phyloP scores from a whole-genome alignment of 2,329 filamentous ascomycete genomes.

The Colletotrichum tropicicola region DNA sequence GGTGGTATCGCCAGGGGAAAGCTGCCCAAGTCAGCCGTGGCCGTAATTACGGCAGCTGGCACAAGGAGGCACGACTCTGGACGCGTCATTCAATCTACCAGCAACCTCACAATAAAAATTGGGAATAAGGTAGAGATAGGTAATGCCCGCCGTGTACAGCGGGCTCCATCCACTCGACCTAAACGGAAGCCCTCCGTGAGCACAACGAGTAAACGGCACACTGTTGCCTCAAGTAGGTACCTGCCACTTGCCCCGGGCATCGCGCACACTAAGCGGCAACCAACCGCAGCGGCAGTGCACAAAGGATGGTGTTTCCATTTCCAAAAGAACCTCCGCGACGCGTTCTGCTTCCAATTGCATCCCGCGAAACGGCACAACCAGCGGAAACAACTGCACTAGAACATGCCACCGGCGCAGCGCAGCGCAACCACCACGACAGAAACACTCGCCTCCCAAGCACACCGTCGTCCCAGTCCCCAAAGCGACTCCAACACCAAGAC shows the following conservation, averaged over 20 bases:
- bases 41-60: neutral
- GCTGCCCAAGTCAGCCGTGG: too few relatives aligned
- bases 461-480: neutral
- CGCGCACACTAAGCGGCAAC: neutral
- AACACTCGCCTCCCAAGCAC: neutral
- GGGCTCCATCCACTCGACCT: neutral
- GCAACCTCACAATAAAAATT: neutral
- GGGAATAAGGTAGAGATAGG: neutral
- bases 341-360: neutral
- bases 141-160: neutral
- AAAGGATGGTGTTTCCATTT: neutral
- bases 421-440: neutral
- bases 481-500: slow-evolving; percentile 11
- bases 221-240: neutral
- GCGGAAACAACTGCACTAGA: neutral
- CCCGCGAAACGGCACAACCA: neutral
- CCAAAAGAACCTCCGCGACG: neutral
- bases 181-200: neutral
- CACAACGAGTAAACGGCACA: neutral
- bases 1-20: too few relatives aligned
- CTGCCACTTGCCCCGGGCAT: neutral
- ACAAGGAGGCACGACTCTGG: neutral
- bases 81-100: slow-evolving; percentile 14
- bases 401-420: neutral
- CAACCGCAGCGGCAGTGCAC: neutral